Percentiles rank a stretch among this genome's conserved stretches.
Evolutionary conservation across 768 basidiomycete species (phyloP).

Genomic region (Boletus subcaerulescens): DNA sequence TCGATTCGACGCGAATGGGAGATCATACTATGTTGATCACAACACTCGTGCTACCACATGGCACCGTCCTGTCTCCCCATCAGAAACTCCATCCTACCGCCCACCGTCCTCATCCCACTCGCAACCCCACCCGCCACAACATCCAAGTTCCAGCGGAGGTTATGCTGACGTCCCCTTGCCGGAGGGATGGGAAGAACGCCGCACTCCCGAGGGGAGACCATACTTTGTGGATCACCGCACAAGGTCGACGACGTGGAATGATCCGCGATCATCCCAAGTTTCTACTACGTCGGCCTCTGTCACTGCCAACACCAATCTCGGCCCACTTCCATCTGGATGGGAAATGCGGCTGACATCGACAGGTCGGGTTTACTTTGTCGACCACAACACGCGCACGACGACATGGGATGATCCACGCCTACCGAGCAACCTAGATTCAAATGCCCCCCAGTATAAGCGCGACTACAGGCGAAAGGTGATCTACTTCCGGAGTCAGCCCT

Average conservation of each 20-base stretch:
- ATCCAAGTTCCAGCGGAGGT: conserved; percentile 25
- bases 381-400: conserved; percentile 87
- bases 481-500: conserved; percentile 89
- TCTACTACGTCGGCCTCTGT: conserved; percentile 41
- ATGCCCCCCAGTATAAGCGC: conserved; percentile 93
- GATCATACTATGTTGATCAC: conserved; percentile 88
- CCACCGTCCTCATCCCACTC: conserved; percentile 12
- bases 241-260: conserved; percentile 88
- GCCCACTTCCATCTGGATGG: conserved; percentile 88
- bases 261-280: conserved; percentile 63
- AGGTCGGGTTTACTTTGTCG: conserved; percentile 85
- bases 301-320: conserved; percentile 59
- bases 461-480: conserved; percentile 91
- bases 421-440: conserved; percentile 78
- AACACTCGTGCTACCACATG: conserved; percentile 78
- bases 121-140: conserved; percentile 24
- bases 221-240: conserved; percentile 78
- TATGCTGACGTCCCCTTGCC: conserved; percentile 73
- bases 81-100: conserved; percentile 22
- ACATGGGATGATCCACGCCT: conserved; percentile 92
- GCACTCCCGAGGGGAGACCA: conserved; percentile 81
- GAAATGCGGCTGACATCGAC: conserved; percentile 91
- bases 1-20: conserved; percentile 59
- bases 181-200: conserved; percentile 89
- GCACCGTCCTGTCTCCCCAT: conserved; percentile 47